phyloP scores from a whole-genome alignment of 345 rosid genomes.

The Trapa incisa region DNA sequence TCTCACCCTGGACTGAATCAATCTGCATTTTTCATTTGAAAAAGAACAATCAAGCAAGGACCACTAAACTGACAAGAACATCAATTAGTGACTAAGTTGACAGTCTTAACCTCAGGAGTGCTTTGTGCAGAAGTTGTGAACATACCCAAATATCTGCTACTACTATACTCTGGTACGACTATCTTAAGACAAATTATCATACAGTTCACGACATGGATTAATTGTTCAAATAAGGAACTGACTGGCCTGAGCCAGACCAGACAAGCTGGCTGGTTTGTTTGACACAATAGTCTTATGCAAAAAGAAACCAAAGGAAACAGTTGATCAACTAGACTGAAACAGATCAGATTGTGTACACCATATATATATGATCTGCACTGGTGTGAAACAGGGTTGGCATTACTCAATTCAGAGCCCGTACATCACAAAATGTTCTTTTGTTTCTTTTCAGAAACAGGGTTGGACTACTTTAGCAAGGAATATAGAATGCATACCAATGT shows the following conservation, averaged over 20 bases:
- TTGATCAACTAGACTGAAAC: not conserved
- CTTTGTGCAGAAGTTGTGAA: not conserved
- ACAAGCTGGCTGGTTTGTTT: not conserved
- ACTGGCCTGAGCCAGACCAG: no score
- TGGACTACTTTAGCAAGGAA: not conserved
- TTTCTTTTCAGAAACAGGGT: not conserved
- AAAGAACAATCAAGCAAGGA: not conserved
- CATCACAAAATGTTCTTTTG: not conserved
- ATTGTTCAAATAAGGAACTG: not conserved
- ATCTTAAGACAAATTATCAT: not conserved
- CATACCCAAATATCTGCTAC: not conserved
- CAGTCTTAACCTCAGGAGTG: not conserved
- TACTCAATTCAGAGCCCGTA: not conserved
- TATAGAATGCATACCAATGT: constrained; percentile 40
- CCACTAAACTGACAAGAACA: not conserved
- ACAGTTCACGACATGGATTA: not conserved
- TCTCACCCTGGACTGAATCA: constrained; percentile 64
- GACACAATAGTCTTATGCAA: not conserved
- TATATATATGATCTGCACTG: not conserved
- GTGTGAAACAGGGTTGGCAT: not conserved
- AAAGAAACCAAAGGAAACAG: not conserved
- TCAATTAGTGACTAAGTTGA: not conserved
- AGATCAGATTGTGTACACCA: no score
- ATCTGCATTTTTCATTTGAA: constrained; percentile 25
- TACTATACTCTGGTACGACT: not conserved